These are phyloP conservation scores for Lentinus polychrous DNA, from an alignment of 1,284 basidiomycete genomes.

Conservation along the genomic window DNA sequence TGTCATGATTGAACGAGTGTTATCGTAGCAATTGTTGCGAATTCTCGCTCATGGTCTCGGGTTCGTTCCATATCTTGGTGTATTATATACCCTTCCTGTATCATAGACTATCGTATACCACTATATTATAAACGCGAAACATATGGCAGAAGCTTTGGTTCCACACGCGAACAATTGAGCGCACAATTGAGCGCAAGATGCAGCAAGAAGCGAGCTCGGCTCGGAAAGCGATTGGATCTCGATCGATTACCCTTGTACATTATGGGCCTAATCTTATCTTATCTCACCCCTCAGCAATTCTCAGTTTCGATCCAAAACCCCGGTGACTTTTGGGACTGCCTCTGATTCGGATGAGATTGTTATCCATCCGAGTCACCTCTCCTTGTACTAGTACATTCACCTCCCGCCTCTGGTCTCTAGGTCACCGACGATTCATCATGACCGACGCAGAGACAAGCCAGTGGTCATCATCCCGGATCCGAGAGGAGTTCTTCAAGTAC, in stretches of 20 bases:
- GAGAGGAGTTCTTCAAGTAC: conserved; percentile 73
- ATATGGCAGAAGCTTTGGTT: no score
- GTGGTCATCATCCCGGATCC: conserved; percentile 67
- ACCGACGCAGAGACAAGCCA: conserved; percentile 16
- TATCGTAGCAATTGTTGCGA: no score
- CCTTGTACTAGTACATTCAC: not conserved
- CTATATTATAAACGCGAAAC: not conserved
- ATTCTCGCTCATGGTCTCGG: not conserved
- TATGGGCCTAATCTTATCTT: not conserved
- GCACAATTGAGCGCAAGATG: no score
- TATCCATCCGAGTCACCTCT: not conserved
- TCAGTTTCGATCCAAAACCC: not conserved
- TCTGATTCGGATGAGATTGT: conserved; percentile 1
- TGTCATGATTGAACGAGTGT: no score
- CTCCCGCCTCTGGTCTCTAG: not conserved
- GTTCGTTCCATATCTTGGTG: not conserved
- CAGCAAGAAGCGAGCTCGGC: not conserved
- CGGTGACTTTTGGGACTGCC: not conserved
- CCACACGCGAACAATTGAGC: no score
- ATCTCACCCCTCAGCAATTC: not conserved
- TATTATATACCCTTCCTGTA: not conserved
- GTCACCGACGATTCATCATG: not conserved
- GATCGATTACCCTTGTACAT: not conserved
- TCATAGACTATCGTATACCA: not conserved
- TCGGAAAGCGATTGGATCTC: not conserved